Conservation (phyloP, 129 eudicot genomes). For the Arctium minus region DNA sequence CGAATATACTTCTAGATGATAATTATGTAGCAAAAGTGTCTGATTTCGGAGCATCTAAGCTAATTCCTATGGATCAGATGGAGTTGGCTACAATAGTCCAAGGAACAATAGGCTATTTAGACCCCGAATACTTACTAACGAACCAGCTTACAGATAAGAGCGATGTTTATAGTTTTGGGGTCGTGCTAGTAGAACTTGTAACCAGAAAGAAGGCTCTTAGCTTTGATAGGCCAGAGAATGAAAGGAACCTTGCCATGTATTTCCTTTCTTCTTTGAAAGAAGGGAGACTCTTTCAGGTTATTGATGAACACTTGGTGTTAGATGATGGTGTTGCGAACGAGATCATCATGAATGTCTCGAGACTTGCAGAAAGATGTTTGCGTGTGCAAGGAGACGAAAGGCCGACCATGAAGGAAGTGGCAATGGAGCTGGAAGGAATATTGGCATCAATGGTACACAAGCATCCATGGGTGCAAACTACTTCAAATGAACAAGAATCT, state of each 20-base stretch:
- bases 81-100: conserved; percentile 42
- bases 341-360: conserved; percentile 19
- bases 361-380: conserved; percentile 28
- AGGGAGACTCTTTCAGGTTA: conserved; percentile 17
- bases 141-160: conserved; percentile 44
- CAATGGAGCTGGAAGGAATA: conserved; percentile 31
- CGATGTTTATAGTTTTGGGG: conserved; percentile 54
- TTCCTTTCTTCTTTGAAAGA: conserved; percentile 29
- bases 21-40: conserved; percentile 48
- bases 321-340: conserved; percentile 12
- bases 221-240: conserved; percentile 37
- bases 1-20: conserved; percentile 43
- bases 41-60: conserved; percentile 51
- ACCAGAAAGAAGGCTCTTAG: conserved; percentile 31
- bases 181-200: conserved; percentile 40
- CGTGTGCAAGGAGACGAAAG: conserved; percentile 31
- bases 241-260: conserved; percentile 29
- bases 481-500: conserved; percentile 10
- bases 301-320: conserved; percentile 15
- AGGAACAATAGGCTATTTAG: conserved; percentile 49
- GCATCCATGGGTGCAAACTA: conserved; percentile 34
- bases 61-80: conserved; percentile 35
- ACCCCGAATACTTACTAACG: conserved; percentile 50
- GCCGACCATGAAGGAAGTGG: conserved; percentile 42
- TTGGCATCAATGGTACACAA: conserved; percentile 18